phyloP scores from a whole-genome alignment of 176 grass and related monocot genomes.

The Canna indica region DNA sequence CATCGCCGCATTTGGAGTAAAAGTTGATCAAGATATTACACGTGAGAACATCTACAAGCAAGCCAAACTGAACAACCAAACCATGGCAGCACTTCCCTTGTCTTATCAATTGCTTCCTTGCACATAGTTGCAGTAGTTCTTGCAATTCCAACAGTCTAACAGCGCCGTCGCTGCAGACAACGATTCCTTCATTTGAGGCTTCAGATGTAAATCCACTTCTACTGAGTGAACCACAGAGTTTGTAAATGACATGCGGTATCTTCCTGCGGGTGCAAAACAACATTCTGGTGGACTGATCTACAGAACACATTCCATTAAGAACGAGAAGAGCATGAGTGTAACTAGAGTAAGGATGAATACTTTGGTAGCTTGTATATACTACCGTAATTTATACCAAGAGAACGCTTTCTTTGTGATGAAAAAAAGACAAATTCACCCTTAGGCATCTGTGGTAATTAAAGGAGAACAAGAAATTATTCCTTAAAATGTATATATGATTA shows the following conservation, averaged over 20 bases:
- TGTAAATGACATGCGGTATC: neutral
- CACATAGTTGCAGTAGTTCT: constrained; percentile 36
- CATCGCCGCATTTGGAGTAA: constrained; percentile 42
- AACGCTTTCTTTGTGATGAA: too few relatives aligned
- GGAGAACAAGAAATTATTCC: too few relatives aligned
- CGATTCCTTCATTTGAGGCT: neutral
- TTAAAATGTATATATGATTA: too few relatives aligned
- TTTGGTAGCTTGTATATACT: too few relatives aligned
- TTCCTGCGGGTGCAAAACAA: neutral
- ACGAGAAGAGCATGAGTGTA: too few relatives aligned
- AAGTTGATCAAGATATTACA: constrained; percentile 62
- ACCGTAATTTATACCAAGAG: too few relatives aligned
- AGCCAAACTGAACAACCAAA: constrained; percentile 37
- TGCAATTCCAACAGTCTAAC: constrained; percentile 11
- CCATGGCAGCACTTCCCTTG: constrained; percentile 43
- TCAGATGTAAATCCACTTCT: neutral
- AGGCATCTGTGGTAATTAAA: too few relatives aligned
- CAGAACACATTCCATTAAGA: neutral
- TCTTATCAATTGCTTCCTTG: constrained; percentile 28
- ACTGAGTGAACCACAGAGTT: neutral
- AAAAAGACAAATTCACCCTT: too few relatives aligned
- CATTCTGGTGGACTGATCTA: neutral
- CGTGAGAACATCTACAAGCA: constrained; percentile 38
- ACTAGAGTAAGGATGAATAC: too few relatives aligned
- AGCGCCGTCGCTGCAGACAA: neutral